A percentile compares a stretch with the other conserved stretches of the same genome.
Evolutionary conservation across 2,329 filamentous ascomycete species (phyloP).

Genomic region (Arthrobotrys sinensis): DNA sequence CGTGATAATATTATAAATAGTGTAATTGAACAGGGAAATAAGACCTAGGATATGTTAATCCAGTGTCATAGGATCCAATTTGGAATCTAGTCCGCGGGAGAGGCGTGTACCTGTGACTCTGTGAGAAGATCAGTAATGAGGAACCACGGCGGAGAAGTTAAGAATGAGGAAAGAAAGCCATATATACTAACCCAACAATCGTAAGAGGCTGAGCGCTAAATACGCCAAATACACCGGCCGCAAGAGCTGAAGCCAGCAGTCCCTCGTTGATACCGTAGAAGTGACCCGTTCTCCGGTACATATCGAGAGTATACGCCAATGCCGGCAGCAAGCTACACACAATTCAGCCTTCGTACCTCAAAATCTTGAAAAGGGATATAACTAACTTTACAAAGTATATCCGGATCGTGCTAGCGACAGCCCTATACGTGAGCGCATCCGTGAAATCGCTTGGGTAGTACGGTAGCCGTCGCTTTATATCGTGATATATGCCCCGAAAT

Average conservation of each 20-base stretch:
- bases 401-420: slow-evolving; percentile 72
- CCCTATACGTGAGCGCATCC: slow-evolving; percentile 73
- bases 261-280: slow-evolving; percentile 80
- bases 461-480: slow-evolving; percentile 56
- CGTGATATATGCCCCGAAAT: slow-evolving; percentile 58
- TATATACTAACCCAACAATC: slow-evolving; percentile 84
- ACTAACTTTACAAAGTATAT: slow-evolving; percentile 74
- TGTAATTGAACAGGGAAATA: slow-evolving; percentile 74
- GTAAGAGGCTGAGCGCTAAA: slow-evolving; percentile 87
- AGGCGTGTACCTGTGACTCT: slow-evolving; percentile 52
- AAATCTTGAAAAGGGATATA: not conserved
- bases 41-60: slow-evolving; percentile 67
- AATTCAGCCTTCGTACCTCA: not conserved
- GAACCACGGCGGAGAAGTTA: not conserved
- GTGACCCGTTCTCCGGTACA: slow-evolving; percentile 72
- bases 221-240: slow-evolving; percentile 83
- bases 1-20: slow-evolving; percentile 73
- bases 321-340: slow-evolving; percentile 71
- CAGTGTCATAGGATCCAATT: slow-evolving; percentile 63
- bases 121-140: slow-evolving; percentile 69
- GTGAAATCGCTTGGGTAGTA: slow-evolving; percentile 72
- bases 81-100: not conserved
- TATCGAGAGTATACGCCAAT: slow-evolving; percentile 74
- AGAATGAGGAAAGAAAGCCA: not conserved
- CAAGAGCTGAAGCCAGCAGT: slow-evolving; percentile 86